These are phyloP conservation scores for Beauveria sp. DNA, from an alignment of 2,329 filamentous ascomycete species.

Conservation along the genomic window DNA sequence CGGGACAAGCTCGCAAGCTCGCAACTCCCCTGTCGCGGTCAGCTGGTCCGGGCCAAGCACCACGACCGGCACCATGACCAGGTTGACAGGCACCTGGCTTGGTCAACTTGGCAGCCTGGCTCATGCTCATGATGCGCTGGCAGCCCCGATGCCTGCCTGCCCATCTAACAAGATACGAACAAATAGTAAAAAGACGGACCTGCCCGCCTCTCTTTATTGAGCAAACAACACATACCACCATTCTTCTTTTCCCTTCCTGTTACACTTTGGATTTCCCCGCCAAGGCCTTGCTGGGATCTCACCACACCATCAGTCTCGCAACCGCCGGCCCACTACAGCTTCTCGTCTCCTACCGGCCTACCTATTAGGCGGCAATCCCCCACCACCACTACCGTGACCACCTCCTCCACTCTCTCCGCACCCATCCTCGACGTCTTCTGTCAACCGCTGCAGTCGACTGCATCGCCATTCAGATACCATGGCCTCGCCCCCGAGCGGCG, in stretches of 20 bases:
- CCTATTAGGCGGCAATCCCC: slow-evolving; percentile 5
- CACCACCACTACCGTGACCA: background rate
- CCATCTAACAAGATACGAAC: too few relatives aligned
- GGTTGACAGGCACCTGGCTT: background rate
- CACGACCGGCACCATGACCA: background rate
- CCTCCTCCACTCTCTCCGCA: slow-evolving; percentile 10
- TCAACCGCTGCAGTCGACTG: slow-evolving; percentile 1
- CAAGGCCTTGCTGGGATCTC: background rate
- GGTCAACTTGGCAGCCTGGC: background rate
- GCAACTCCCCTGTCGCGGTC: background rate
- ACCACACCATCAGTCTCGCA: background rate
- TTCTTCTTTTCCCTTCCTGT: background rate
- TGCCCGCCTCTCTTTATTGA: background rate
- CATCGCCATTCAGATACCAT: slow-evolving; percentile 14
- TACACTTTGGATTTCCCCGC: background rate
- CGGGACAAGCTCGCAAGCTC: background rate
- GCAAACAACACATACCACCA: background rate
- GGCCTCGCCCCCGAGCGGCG: slow-evolving; percentile 18
- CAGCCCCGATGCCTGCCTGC: background rate
- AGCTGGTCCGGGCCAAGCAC: slow-evolving; percentile 1
- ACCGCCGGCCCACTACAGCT: background rate
- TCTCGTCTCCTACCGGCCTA: background rate
- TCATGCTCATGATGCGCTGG: slow-evolving; percentile 10
- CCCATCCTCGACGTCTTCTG: background rate
- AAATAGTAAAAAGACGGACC: background rate